Evolutionary conservation across 805 yeast genomes (phyloP), one percentile per base, ranked within the genome.

Genomic region (Grigorovia yakushimaensis): DNA sequence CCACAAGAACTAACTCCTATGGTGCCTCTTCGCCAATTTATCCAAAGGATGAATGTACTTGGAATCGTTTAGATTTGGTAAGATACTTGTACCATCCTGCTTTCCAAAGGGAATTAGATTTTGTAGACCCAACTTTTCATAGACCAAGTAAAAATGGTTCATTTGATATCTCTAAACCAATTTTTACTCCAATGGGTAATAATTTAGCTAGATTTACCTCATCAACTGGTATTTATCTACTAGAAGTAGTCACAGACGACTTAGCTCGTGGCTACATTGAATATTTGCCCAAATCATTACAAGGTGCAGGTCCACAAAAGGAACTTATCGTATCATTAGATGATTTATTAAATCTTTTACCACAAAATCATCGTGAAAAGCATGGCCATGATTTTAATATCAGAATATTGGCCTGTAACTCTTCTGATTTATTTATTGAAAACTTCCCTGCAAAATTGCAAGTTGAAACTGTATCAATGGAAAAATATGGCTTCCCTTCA

Each of bases 81-180:
- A 72, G 96, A 58, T 91, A 84, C 59, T 66, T 87, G 42, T 78
- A 78, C 60, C 98, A 91, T 64, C 94, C 84, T 6, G 77, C 86
- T 0, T 89, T 91, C 63, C 66, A 82, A 1, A 60, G 84, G 21
- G 93, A 95, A 0, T 61, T 70, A 4, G 96, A 88, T 59, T 66
- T 61, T 48, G 54, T 65, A 19, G 83, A 80, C 73, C 65, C 67
- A 43, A 66, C 73, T 0, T 60, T 58, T 36, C 52, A 55, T 48
- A 47, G 61, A 9, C 64, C 69, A 5, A 65, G 72, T 2, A 73
- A 64, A 40, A 52, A 61, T 27, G 65, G 60, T 37, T 48, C 49
- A 4, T 61, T 49, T 40, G 48, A 46, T 9, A 48, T 52, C 9
- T 46, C 60, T 13, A 54, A 58, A 24, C 79, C 84, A 2, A 51